Percentiles rank a stretch among this genome's conserved stretches.
These are phyloP conservation scores for Thalassiosira gravida DNA, from an alignment of 352 stramenopile genomes.

Conservation along the genomic window DNA sequence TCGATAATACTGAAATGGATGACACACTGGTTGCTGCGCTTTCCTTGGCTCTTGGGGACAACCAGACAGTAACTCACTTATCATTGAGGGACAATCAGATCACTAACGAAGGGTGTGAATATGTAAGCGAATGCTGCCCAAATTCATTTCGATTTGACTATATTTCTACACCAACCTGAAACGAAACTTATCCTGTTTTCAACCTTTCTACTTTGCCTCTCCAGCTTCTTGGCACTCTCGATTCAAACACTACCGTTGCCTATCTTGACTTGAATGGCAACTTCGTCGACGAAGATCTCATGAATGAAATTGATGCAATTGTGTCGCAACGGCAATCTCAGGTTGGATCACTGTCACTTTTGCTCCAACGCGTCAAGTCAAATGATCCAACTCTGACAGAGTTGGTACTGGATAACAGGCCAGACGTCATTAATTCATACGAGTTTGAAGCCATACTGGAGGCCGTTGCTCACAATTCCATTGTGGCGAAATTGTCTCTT, in stretches of 20 bases:
- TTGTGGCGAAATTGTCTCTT: conserved; percentile 27
- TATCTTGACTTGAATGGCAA: conserved; percentile 42
- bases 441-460: conserved; percentile 38
- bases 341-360: neutral
- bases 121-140: conserved; percentile 4
- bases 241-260: conserved; percentile 37
- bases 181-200: too few species aligned
- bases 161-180: too few species aligned
- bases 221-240: conserved; percentile 40
- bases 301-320: conserved; percentile 42
- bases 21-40: conserved; percentile 30
- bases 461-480: conserved; percentile 23
- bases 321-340: conserved; percentile 4
- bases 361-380: conserved; percentile 7
- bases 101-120: conserved; percentile 39
- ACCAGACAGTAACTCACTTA: conserved; percentile 27
- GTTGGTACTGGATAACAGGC: conserved; percentile 27
- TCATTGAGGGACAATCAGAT: conserved; percentile 35
- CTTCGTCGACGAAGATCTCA: conserved; percentile 27
- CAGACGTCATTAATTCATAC: conserved; percentile 19
- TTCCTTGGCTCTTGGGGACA: conserved; percentile 36
- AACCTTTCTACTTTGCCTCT: neutral
- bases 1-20: conserved; percentile 32
- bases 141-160: conserved; percentile 2
- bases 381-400: conserved; percentile 38